Evolutionary conservation across 805 yeast genomes (phyloP).

Genomic region (Wickerhamiella domercqiae): DNA sequence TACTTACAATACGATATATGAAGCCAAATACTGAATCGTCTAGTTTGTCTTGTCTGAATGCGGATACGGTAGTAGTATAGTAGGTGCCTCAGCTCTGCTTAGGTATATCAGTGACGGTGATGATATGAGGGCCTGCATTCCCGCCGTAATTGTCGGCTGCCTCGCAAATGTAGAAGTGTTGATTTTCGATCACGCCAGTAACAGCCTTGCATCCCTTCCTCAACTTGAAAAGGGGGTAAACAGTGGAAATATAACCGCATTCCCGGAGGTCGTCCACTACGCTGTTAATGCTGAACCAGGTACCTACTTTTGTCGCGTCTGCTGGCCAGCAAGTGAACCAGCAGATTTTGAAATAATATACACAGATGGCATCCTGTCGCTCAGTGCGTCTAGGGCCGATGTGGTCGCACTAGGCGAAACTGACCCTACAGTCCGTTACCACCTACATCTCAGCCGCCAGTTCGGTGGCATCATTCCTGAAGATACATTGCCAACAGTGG

Average conservation of each 20-base stretch:
- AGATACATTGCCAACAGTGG: conserved; percentile 7
- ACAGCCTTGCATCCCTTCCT: not conserved
- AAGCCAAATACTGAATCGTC: not conserved
- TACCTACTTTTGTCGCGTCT: conserved; percentile 20
- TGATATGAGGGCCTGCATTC: too few relatives aligned
- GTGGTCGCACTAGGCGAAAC: not conserved
- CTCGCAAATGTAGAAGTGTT: not conserved
- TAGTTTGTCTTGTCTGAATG: too few relatives aligned
- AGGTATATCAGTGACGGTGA: too few relatives aligned
- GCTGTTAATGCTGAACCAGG: conserved; percentile 8
- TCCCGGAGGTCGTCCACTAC: not conserved
- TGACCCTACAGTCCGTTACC: conserved; percentile 5
- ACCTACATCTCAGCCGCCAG: conserved; percentile 9
- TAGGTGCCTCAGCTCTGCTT: too few relatives aligned
- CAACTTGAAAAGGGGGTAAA: not conserved
- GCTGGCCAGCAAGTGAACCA: conserved; percentile 25
- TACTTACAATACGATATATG: not conserved
- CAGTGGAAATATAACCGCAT: not conserved
- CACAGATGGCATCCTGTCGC: conserved; percentile 2
- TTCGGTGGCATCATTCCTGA: conserved; percentile 6
- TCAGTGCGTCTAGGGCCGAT: conserved; percentile 8
- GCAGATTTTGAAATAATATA: conserved; percentile 17
- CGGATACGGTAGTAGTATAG: too few relatives aligned
- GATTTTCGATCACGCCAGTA: not conserved
- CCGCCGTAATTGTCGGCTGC: too few relatives aligned